Evolutionary conservation across 1,139 yeast species (phyloP), one percentile per base, ranked within the genome.

Genomic region (Hyphopichia fennica): DNA sequence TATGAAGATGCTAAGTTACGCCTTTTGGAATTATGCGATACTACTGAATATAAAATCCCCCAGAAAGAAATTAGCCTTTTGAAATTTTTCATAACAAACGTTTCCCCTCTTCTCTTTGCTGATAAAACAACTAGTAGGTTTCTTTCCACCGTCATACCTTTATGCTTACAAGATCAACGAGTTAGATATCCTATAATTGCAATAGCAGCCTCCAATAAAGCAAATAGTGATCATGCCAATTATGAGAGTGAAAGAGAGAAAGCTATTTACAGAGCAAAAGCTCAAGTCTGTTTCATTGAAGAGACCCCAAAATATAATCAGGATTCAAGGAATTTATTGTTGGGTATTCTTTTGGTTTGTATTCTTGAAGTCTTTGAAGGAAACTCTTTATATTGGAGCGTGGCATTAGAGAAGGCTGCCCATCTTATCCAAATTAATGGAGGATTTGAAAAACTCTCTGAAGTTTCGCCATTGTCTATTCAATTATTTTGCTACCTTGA

Each of bases 401-500:
- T 52, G 18, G 50, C 54, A 2, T 42, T 56, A 34, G 58, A 55
- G 32, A 54, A 47, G 33, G 58, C 54, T 4, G 52, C 57, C 14
- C 34, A 34, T 22, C 38, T 54, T n/a, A 53, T 54, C 11, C 47
- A 46, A 4, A 46, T 45, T 23, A 44, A 56, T 29, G 60, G 59
- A 28, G 60, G 60, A 3, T 36, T 56, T 8, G 42, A 45, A 25
- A 41, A 42, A 35, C 49, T 56, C 4, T 45, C 49, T 13, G 34
- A 27, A n/a, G 37, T 43, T 30, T 54, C 59, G 3, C 60, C 59
- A 2, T 38, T 56, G 22, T 45, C 54, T 10, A 45, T 50, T 25
- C 60, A 56, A 38, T 36, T 56, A n/a, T 56, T 56, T 38, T 56
- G 59, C 38, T 56, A 56, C 35, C 46, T 56, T 19, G 60, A 56